Base-by-base conservation (phyloP, 2,329 filamentous ascomycete species). In the Exophiala aquamarina region DNA sequence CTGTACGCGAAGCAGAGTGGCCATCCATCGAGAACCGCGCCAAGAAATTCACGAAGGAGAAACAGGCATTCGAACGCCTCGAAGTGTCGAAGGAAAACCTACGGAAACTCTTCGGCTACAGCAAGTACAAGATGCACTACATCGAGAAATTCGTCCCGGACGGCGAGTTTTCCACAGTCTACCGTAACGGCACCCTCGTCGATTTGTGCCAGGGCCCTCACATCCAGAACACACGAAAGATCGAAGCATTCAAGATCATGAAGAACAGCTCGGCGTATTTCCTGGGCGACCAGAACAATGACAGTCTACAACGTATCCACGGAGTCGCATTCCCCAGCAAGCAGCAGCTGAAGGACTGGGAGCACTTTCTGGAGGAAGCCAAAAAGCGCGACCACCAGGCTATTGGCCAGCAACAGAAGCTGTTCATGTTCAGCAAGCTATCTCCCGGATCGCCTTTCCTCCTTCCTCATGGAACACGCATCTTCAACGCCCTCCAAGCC, bases 121-220 rank as follows among this genome's bases (percentile, higher is more conserved):
- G 94, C 79, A 93, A 93, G 68, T 97, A 95, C 77, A 97, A 98
- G 81, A 84, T 95, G 67, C 88, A 96, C 69, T 95, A 97, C 69
- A 97, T 98, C 73, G 86, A 89, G 61, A 87, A 90, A 74, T 90
- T 94, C 70, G 88, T 97, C 52, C 77, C 84, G 31, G 89, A 95
- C 59, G 90, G 89, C 59, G 91, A 89, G 46, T 89, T 80, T 65
- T 95, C 89, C 66, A 97, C 93, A 8, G 92, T 97, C 32, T 98
- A 97, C 70, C 84, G 89, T 55, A 94, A 90, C 63, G 93, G 93
- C 49, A 90, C 90, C 11, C 76, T 97, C 47, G 95, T 97, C 62
- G 93, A 98, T 79, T 75, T 97, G 55, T 97, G 93, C 76, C 82
- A 90, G 66, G 93, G 93, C 29, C 93, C 93, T 54, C 93, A 97